A percentile compares a stretch with the other conserved stretches of the same genome.
These are phyloP conservation scores for Geopyxis carbonaria DNA, from an alignment of 495 filamentous ascomycete genomes.

Conservation along the genomic window DNA sequence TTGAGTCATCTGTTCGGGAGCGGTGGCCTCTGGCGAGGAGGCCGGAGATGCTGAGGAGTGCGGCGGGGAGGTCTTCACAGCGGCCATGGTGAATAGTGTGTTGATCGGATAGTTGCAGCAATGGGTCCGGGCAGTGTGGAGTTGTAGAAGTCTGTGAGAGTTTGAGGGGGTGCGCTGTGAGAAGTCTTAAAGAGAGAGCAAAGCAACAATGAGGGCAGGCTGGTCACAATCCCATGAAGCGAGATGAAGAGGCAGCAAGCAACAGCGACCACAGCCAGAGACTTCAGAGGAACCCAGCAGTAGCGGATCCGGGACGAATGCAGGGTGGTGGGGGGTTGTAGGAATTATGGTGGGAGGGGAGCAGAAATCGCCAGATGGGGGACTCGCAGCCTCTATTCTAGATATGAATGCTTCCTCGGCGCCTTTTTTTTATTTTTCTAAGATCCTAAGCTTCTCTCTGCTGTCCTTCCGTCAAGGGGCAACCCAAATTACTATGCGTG, in stretches of 20 bases:
- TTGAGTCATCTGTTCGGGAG: slow-evolving; percentile 14
- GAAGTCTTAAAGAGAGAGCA: slow-evolving; percentile 3
- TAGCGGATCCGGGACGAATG: not conserved
- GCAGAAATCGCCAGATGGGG: not conserved
- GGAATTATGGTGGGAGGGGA: slow-evolving; percentile 1
- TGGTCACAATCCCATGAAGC: slow-evolving; percentile 5
- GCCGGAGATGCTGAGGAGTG: slow-evolving; percentile 21
- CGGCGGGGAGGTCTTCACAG: slow-evolving; percentile 25
- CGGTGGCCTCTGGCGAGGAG: slow-evolving; percentile 22
- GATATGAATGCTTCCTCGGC: not conserved
- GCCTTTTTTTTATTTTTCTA: not conserved
- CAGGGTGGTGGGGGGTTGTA: not conserved
- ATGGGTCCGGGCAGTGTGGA: not conserved
- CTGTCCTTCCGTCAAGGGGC: too few relatives aligned
- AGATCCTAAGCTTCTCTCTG: too few relatives aligned
- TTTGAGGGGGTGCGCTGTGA: not conserved
- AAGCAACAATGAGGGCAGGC: not conserved
- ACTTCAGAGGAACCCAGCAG: too few relatives aligned
- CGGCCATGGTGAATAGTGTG: slow-evolving; percentile 8
- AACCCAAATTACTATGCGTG: too few relatives aligned
- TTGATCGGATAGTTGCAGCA: not conserved
- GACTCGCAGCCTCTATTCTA: slow-evolving; percentile 1
- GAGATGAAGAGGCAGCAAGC: slow-evolving; percentile 6
- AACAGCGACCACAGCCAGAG: too few relatives aligned
- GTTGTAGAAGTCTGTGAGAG: not conserved